Conservation (phyloP, 2,329 filamentous ascomycete genomes). For the Diaporthe citri region DNA sequence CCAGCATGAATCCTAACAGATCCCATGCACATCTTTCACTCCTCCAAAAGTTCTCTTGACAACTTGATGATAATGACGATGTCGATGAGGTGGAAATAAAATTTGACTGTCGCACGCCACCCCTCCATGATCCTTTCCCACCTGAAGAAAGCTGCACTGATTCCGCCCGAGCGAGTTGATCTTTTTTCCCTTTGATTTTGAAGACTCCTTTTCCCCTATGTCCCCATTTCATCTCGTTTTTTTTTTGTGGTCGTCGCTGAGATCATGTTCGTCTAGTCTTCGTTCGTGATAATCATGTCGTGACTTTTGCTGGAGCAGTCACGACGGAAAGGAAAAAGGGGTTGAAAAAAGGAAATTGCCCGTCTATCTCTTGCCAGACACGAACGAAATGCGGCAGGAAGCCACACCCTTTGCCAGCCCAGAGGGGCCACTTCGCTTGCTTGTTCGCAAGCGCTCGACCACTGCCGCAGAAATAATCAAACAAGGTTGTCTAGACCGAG, state of each 20-base stretch:
- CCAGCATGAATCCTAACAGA: constrained; percentile 15
- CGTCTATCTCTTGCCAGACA: constrained; percentile 9
- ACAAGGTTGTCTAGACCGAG: background rate
- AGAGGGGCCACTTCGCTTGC: background rate
- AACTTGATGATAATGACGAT: background rate
- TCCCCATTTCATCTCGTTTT: constrained; percentile 7
- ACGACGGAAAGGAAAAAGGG: background rate
- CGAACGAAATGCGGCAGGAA: no score
- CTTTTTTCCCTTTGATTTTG: constrained; percentile 21
- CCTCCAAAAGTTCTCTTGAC: background rate
- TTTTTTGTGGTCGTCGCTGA: constrained; percentile 18
- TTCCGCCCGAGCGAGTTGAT: constrained; percentile 32
- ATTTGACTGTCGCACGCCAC: background rate
- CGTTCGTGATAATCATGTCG: constrained; percentile 23
- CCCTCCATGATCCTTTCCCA: constrained; percentile 1
- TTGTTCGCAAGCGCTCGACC: background rate
- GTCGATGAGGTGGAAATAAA: background rate
- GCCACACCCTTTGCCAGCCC: background rate
- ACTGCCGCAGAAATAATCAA: background rate
- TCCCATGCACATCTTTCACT: background rate
- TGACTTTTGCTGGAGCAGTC: background rate
- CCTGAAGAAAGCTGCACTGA: constrained; percentile 10
- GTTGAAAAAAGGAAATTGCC: background rate
- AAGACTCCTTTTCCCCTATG: constrained; percentile 23
- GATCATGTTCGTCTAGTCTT: constrained; percentile 31